Evolutionary conservation across 305 asterid genomes (phyloP), one percentile per base, ranked within the genome.

Genomic region (Withania somnifera): DNA sequence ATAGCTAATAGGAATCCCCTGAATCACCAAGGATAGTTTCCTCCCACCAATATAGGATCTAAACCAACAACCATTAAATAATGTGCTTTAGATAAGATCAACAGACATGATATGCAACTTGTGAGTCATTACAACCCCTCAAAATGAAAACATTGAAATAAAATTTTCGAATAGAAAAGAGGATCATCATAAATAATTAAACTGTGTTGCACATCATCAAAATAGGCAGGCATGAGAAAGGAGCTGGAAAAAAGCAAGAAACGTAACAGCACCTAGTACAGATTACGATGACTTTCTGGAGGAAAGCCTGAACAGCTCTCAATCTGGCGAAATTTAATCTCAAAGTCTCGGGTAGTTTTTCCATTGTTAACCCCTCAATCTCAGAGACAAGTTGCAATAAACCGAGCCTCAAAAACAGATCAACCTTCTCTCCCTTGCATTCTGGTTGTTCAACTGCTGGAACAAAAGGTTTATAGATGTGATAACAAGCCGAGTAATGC

Each of bases 321-420:
- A 84, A 47, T 79, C 85, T 77, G 69, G 77, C 64, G 82, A 84
- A 61, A 54, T 81, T 84, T 15, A 84, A 79, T 60, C 78, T 81
- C 82, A 84, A 45, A 58, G 85, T 77, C 84, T 84, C 87, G 1
- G 87, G 87, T 22, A 81, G 78, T 79, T n/a, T 77, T 64, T 84
- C 85, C 17, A 14, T 80, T 4, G 83, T 84, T 66, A 81, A 53
- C 42, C 81, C 87, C 78, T 57, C 84, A 68, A 84, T 71, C 28
- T 69, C 76, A 69, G 54, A 53, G 42, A 81, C 85, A 45, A 84
- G 80, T 51, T 54, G 83, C 52, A 84, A 57, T 50, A 84, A 81
- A 45, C 87, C 87, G 5, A 84, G 85, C 85, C 87, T 84, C 69
- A 84, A 51, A 54, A 77, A 22, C 51, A 81, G 78, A 84, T 84